Conservation (phyloP, 768 basidiomycete species). For the Mycena alexandri region DNA sequence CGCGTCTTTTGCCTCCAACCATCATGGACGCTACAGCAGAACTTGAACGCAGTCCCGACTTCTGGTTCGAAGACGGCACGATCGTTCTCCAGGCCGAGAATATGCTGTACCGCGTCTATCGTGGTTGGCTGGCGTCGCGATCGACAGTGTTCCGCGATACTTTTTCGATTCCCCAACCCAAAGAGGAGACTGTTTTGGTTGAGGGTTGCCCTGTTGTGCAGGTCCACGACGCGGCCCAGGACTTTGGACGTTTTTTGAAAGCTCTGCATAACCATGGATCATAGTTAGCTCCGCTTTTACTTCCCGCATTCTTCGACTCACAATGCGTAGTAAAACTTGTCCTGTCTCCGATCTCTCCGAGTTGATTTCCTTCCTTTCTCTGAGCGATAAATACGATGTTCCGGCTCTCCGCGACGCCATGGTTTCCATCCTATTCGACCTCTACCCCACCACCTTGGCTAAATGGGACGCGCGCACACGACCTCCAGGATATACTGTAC, state of each 20-base stretch:
- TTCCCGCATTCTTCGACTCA: neutral
- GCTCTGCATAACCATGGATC: constrained; percentile 3
- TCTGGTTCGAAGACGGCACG: constrained; percentile 23
- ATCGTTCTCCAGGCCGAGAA: constrained; percentile 5
- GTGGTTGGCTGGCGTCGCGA: constrained; percentile 7
- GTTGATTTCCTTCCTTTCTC: constrained; percentile 4
- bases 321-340: neutral
- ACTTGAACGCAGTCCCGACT: constrained; percentile 13
- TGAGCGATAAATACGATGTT: constrained; percentile 27
- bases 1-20: neutral
- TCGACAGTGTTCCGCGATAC: constrained; percentile 17
- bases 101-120: constrained; percentile 16
- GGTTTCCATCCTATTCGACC: constrained; percentile 17
- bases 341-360: neutral
- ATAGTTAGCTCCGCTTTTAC: neutral
- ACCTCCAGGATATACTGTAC: neutral
- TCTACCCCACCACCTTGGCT: constrained; percentile 10
- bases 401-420: constrained; percentile 3
- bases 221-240: constrained; percentile 12
- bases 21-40: constrained; percentile 1
- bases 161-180: constrained; percentile 19
- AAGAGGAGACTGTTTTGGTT: neutral
- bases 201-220: constrained; percentile 25
- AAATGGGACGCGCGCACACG: constrained; percentile 9
- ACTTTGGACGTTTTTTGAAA: constrained; percentile 13